Evolutionary conservation across 208 protist species (phyloP), one percentile per base, ranked within the genome.

Genomic region (Leishmania guyanensis): DNA sequence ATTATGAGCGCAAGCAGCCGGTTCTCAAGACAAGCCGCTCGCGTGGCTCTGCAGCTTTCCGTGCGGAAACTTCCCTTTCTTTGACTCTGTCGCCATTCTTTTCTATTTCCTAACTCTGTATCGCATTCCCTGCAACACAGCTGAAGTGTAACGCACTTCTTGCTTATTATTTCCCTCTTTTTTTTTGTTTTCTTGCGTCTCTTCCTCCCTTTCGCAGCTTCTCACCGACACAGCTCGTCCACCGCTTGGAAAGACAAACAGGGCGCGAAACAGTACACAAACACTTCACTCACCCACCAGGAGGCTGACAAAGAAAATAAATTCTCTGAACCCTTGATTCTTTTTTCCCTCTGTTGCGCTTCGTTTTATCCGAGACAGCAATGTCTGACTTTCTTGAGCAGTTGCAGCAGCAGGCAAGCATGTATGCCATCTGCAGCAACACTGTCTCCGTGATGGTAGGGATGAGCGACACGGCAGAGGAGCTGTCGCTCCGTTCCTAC

Each of bases 401-500:
- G 62, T 77, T 98, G 58, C 91, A 90, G 33, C 84, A 79, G 66
- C 90, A 84, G 58, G 81, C 91, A 22, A 85, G 82, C 66, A 75
- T 94, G 39, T 96, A 87, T 60, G 86, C 90, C 4, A 85, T 88
- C 39, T 86, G 86, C 48, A 29, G 75, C 29, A 84, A 91, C 69
- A 81, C 85, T 29, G 78, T 86, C 9, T 86, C 80, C 46, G 75
- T 97, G 71, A 96, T 96, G 92, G 87, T 86, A 5, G 82, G 81
- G 74, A 94, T 97, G 86, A 81, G 82, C 64, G 84, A 91, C 1
- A 77, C 68, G 50, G 90, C 89, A 39, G 85, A 95, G 48, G 75
- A 79, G 53, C 79, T 98, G 16, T 78, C 75, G 10, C 17, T 98
- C 6, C 90, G 86, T 64, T 90, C 89, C n/a, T 88, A 89, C 69